These are phyloP conservation scores for Chamaecrista fasciculata DNA, from an alignment of 306 rosid genomes.

Conservation along the genomic window DNA sequence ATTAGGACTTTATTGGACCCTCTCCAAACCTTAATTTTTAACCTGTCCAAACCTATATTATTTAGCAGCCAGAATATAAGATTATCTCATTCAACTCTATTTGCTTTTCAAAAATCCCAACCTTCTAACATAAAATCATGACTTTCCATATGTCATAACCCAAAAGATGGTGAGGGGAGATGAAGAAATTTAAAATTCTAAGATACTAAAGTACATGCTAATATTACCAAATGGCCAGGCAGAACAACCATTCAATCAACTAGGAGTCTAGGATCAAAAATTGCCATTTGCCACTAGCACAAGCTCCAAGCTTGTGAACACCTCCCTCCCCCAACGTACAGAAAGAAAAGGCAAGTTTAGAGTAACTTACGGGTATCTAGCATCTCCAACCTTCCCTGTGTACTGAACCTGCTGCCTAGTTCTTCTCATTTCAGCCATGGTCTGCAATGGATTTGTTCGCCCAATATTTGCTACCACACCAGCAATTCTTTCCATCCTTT, in stretches of 20 bases:
- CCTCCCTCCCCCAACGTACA: not conserved
- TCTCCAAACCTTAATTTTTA: not conserved
- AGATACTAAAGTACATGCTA: not conserved
- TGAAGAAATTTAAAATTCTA: not conserved
- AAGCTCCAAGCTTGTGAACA: not conserved
- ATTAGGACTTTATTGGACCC: not conserved
- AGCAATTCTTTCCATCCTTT: slow-evolving; percentile 83
- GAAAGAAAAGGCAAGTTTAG: slow-evolving; percentile 22
- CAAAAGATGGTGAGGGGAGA: not conserved
- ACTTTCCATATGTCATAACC: not conserved
- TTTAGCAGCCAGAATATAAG: not conserved
- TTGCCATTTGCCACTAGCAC: not conserved
- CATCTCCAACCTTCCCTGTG: slow-evolving; percentile 97
- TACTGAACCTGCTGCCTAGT: slow-evolving; percentile 94
- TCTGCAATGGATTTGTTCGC: slow-evolving; percentile 87
- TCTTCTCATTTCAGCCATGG: slow-evolving; percentile 81
- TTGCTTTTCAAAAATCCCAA: not conserved
- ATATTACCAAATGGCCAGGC: slow-evolving; percentile 1
- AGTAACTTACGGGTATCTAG: slow-evolving; percentile 93
- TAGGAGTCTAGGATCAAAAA: slow-evolving; percentile 1
- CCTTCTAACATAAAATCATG: not conserved
- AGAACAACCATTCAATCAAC: not conserved
- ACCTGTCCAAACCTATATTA: not conserved
- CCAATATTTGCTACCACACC: slow-evolving; percentile 90
- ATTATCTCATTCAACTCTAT: not conserved